Percentiles rank a stretch among this genome's conserved stretches.
Conservation (phyloP, 75 land plant species). For the Adiantum capillusveneris region DNA sequence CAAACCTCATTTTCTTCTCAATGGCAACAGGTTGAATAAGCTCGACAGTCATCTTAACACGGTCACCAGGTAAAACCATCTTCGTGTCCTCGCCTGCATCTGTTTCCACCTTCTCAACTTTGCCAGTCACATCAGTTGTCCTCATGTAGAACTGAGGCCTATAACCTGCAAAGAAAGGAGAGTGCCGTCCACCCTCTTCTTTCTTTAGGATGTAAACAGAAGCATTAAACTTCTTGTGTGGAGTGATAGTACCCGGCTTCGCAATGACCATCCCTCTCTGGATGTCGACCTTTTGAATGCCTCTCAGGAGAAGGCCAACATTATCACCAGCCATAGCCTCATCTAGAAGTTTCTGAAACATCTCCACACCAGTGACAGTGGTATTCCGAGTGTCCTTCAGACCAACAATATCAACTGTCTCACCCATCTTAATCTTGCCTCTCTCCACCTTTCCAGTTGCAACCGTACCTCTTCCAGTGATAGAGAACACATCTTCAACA, state of each 20-base stretch:
- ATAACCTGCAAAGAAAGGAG: slow-evolving; percentile 79
- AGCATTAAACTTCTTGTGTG: slow-evolving; percentile 64
- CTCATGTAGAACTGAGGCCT: slow-evolving; percentile 92
- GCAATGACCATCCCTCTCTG: slow-evolving; percentile 86
- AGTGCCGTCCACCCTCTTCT: slow-evolving; percentile 90
- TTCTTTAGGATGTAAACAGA: slow-evolving; percentile 81
- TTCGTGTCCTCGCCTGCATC: slow-evolving; percentile 91
- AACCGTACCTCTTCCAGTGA: slow-evolving; percentile 96
- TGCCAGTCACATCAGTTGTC: slow-evolving; percentile 93
- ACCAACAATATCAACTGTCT: slow-evolving; percentile 80
- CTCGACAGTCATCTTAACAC: slow-evolving; percentile 85
- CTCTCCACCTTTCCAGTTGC: slow-evolving; percentile 92
- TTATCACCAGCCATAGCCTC: slow-evolving; percentile 86
- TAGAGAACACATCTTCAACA: slow-evolving; percentile 91
- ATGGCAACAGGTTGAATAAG: slow-evolving; percentile 75
- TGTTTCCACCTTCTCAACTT: slow-evolving; percentile 56
- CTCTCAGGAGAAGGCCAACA: slow-evolving; percentile 70
- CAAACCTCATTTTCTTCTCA: slow-evolving; percentile 95
- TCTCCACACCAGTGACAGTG: slow-evolving; percentile 91
- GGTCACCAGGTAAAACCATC: slow-evolving; percentile 99
- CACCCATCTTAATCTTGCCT: slow-evolving; percentile 74
- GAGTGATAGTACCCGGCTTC: slow-evolving; percentile 72
- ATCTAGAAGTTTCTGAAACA: slow-evolving; percentile 91
- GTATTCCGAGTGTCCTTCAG: slow-evolving; percentile 63
- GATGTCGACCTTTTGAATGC: slow-evolving; percentile 64